Evolutionary conservation across 164 flowering plant genomes (phyloP), one percentile per base, ranked within the genome.

Genomic region (Vitis rupestris): DNA sequence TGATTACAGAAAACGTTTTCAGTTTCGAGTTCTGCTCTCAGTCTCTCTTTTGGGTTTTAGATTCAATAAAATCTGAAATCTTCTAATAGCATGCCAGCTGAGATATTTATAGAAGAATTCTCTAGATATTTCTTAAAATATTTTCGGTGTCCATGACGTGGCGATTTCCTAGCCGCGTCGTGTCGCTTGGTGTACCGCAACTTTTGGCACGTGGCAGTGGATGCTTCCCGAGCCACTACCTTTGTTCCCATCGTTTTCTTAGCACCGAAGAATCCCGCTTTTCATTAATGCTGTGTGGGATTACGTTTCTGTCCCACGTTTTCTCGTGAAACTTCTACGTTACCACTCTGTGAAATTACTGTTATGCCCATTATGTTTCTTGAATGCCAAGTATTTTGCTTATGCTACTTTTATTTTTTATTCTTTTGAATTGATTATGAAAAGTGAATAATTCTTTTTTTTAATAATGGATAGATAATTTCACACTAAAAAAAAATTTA

Each of bases 41-140:
- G 17, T 44, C 11, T 44, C 47, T 2, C 13, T 65, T 52, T 10
- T 15, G 10, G 3, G 57, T 27, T 8, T 23, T 48, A 52, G 9
- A 9, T 10, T n/a, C 44, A 30, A 50, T 5, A 47, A 50, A 30
- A 44, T 53, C 27, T 27, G 50, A 71, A 78, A 65, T 50, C 59
- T 13, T 8, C 3, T 1, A 10, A 0, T 0, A 2, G 9, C 3
- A 23, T 16, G 64, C 29, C 2, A 59, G 11, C n/a, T 29, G 31
- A 23, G 69, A 50, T 80, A 82, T 78, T 80, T 82, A 82, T 82
- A 82, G 80, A 37, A 37, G 44, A 64, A 66, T 73, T 80, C 79
- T 80, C 82, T 69, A 65, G 86, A 80, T 76, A 78, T 76, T 78
- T 82, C 82, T 51, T 47, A 72, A 13, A 4, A 50, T 53, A 19